phyloP scores from a whole-genome alignment of 768 basidiomycete species.

The Leccinellum luteum region DNA sequence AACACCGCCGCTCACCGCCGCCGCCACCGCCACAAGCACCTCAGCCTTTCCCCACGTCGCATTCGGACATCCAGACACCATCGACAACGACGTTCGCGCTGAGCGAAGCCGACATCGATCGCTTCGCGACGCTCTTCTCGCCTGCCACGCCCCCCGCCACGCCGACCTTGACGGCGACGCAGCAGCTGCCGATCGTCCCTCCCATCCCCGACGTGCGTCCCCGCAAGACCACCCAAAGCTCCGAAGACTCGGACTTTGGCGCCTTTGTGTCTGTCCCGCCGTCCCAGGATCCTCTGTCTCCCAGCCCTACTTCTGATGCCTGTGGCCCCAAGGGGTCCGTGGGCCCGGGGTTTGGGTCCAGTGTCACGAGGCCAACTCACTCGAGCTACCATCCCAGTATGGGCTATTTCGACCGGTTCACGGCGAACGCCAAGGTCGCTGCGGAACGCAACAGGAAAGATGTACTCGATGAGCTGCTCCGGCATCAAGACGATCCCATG shows the following conservation, averaged over 20 bases:
- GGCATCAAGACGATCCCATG: slow-evolving; percentile 69
- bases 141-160: too few relatives aligned
- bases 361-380: background rate
- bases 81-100: too few relatives aligned
- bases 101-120: too few relatives aligned
- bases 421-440: slow-evolving; percentile 52
- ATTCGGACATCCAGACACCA: too few relatives aligned
- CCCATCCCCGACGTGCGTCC: background rate
- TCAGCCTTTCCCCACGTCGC: too few relatives aligned
- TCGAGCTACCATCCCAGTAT: slow-evolving; percentile 30
- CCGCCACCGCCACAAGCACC: too few relatives aligned
- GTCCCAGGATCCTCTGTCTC: slow-evolving; percentile 46
- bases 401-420: slow-evolving; percentile 61
- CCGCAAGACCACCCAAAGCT: slow-evolving; percentile 18
- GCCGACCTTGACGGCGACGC: too few relatives aligned
- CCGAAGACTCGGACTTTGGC: slow-evolving; percentile 55
- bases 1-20: too few relatives aligned
- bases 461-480: slow-evolving; percentile 61
- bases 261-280: slow-evolving; percentile 55
- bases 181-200: too few relatives aligned
- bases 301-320: background rate
- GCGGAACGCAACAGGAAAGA: slow-evolving; percentile 49
- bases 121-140: too few relatives aligned
- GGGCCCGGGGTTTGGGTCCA: background rate
- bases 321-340: background rate